Base-by-base conservation (phyloP, 257 asterid genomes). In the Agastache rugosa region DNA sequence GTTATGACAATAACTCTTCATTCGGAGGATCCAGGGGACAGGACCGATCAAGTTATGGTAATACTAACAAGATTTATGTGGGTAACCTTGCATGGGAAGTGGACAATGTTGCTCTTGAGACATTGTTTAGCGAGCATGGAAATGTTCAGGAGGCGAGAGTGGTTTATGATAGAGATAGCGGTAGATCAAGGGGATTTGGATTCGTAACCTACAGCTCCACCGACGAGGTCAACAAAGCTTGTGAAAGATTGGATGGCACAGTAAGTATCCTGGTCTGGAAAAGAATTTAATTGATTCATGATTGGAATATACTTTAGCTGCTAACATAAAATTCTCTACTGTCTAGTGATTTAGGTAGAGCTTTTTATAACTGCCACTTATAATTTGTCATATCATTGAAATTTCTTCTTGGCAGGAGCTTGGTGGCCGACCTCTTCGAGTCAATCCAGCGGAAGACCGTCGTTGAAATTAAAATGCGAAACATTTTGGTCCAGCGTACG, bases 11-110 rank as follows among this genome's bases (percentile, higher is more conserved):
- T 10, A 39, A 39, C 44, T 39, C 44, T 8, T 39, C 44, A 39
- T 88, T 53, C 6, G 60, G 89, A 51, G 88, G 90, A 50, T 39
- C 44, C 10, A 39, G 44, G 44, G 44, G 44, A 5, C 78, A 83
- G 63, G 91, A 76, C 50, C 83, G 88, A 68, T 73, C 76, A 4
- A 71, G 74, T 61, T 62, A 45, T 10, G 83, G 73, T 73, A 78
- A 67, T 69, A 0, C 77, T 44, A 87, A 89, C 78, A 84, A 85
- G 54, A 76, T 91, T n/a, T 83, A 88, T 29, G 96, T 91, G 31
- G 96, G 96, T 73, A 93, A 93, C 84, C 96, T 91, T 50, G 73
- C 96, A 29, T 93, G 97, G 96, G 91, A 86, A 11, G 98, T 91
- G 29, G 97, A 93, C 72, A 69, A 85, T 67, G 25, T 8, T 22